Evolutionary conservation across 2,329 filamentous ascomycete genomes (phyloP), one percentile per base, ranked within the genome.

Genomic region (Akanthomyces uredinophilus): DNA sequence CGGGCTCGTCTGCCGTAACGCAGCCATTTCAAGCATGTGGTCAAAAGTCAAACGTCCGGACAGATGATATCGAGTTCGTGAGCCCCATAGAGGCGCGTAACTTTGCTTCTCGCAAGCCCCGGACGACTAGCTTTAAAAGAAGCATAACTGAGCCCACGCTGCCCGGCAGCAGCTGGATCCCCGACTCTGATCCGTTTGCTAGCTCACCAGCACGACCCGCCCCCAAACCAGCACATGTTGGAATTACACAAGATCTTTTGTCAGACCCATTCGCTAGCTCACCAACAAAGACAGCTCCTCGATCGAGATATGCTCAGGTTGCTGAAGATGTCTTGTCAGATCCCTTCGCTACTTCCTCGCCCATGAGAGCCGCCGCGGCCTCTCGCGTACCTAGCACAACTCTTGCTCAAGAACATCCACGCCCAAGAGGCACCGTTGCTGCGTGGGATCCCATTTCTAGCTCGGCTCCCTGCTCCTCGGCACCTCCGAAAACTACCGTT

Each of bases 361-460:
- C 52, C 20, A 47, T 51, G 35, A 39, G 50, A 22, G 39, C 37
- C 13, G 20, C 27, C 2, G 53, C 51, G 44, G 22, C 61, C n/a
- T 32, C 22, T 43, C 29, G 47, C 63, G 32, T 22, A 22, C 11
- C 44, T 27, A 46, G 46, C 46, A 27, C 46, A n/a, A 32, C 43
- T 20, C 8, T 51, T 29, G 55, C 20, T 59, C 56, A 11, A 29
- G 56, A 51, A 24, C 46, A 22, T 11, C 4, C 56, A 29, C 44
- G 20, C 4, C 44, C 20, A 24, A 49, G 50, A 55, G 13, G 29
- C 7, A 49, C 41, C 7, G 54, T 27, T 4, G 61, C 68, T 3
- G 70, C 71, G 0, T 82, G 79, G 79, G 80, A 82, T 66, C 80
- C 79, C 0, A 83, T 83, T 56, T 83, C 81, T 0, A 84, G 81